Percentiles rank a stretch among this genome's conserved stretches.
These are phyloP conservation scores for Gossypioides kirkii DNA, from an alignment of 345 rosid species.

Conservation along the genomic window DNA sequence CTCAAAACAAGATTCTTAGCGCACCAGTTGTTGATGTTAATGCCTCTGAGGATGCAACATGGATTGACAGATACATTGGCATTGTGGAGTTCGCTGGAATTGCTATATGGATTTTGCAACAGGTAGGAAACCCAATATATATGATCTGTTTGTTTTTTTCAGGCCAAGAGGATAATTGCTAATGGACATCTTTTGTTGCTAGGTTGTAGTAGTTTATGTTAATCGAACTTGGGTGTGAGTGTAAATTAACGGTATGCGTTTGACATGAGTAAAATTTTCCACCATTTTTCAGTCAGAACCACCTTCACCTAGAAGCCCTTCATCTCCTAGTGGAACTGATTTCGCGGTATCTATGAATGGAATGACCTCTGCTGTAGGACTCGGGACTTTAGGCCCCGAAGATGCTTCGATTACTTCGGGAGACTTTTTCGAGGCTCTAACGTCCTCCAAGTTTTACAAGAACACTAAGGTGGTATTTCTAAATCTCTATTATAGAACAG, in stretches of 20 bases:
- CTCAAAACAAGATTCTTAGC: conserved; percentile 61
- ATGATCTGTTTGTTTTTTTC: too few species aligned
- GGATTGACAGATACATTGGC: conserved; percentile 95
- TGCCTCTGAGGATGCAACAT: conserved; percentile 73
- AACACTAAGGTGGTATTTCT: conserved; percentile 56
- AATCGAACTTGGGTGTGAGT: background rate
- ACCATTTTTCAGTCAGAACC: conserved; percentile 68
- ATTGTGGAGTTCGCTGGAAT: conserved; percentile 94
- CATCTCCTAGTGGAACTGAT: conserved; percentile 35
- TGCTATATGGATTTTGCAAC: conserved; percentile 92
- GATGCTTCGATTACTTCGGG: conserved; percentile 78
- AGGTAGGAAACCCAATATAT: conserved; percentile 37
- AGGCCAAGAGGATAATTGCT: too few species aligned
- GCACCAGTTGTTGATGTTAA: conserved; percentile 85
- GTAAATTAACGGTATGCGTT: background rate
- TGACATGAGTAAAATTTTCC: background rate
- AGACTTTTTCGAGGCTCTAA: conserved; percentile 76
- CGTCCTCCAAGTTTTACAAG: conserved; percentile 73
- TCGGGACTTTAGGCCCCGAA: conserved; percentile 52
- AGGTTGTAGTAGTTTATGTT: background rate
- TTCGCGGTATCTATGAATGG: conserved; percentile 50
- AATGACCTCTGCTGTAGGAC: conserved; percentile 36
- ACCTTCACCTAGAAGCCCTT: conserved; percentile 71
- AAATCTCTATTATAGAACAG: background rate
- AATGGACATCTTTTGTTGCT: too few species aligned